Evolutionary conservation across 305 asterid genomes (phyloP), one percentile per base, ranked within the genome.

Genomic region (Fraxinus angustifolia): DNA sequence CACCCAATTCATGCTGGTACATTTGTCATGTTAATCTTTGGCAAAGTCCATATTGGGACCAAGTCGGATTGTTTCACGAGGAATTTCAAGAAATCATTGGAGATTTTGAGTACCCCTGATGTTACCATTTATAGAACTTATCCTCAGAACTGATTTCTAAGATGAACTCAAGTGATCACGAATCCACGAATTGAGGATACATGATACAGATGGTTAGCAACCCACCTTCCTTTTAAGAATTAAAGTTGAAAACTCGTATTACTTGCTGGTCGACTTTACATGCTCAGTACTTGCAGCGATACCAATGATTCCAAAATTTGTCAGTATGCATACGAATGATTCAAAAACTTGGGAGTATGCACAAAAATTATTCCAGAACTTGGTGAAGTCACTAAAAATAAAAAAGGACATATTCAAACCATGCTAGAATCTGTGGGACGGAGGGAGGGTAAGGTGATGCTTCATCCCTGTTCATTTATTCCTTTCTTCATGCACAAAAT

Each of bases 41-140:
- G 38, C 40, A 38, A 78, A 21, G 53, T 80, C 73, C 78, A 71
- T 68, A 84, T 87, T 8, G 89, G 89, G 70, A 86, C 89, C 81
- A 86, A 84, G 80, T 86, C 83, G 73, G 88, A 85, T 78, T 83
- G 72, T 84, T 90, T 90, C 45, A 82, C 81, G 75, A 73, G 38
- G 17, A 87, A 86, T 53, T 90, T 90, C 34, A 91, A 90, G 86
- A 89, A 86, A 73, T 89, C 92, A 75, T 85, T 86, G 2, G 60
- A 50, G 21, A 50, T 17, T 80, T 79, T 77, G 40, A 87, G 88
- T 80, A 90, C 90, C 38, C 38, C 45, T 87, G 85, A 85, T 81
- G 53, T 12, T 42, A 45, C 53, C 53, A 45, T 45, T 45, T 12
- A 45, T 12, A 45, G 53, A 42, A 45, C 10, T 53, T 53, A 53